These are phyloP conservation scores for Scytalidium lignicola DNA, from an alignment of 2,329 filamentous ascomycete genomes.

Conservation along the genomic window DNA sequence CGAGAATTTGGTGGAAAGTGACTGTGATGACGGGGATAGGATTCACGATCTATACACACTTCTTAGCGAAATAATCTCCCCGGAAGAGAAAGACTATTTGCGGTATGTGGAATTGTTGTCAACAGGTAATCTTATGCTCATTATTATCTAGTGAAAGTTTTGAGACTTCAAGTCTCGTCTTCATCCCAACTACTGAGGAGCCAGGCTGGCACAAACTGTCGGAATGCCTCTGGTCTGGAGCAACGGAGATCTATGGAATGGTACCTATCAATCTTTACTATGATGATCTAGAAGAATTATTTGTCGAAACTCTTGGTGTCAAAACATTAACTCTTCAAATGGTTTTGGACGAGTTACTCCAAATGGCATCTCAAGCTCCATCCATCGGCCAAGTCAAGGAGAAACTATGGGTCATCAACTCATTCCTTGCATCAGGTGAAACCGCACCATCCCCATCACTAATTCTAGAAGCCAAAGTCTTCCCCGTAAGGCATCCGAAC, in stretches of 20 bases:
- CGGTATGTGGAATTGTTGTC: too few species aligned
- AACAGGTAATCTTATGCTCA: too few species aligned
- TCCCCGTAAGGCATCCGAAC: slow-evolving; percentile 2
- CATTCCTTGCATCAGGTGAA: neutral
- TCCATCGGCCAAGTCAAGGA: neutral
- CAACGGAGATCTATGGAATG: slow-evolving; percentile 8
- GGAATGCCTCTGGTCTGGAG: slow-evolving; percentile 9
- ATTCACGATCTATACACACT: too few species aligned
- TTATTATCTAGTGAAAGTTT: neutral
- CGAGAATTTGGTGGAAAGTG: too few species aligned
- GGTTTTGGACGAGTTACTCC: neutral
- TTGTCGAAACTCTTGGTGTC: slow-evolving; percentile 9
- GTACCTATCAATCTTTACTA: slow-evolving; percentile 9
- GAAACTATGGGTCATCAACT: neutral
- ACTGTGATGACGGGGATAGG: too few species aligned
- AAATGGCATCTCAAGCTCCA: neutral
- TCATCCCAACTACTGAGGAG: neutral
- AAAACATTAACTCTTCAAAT: slow-evolving; percentile 3
- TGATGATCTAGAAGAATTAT: slow-evolving; percentile 8
- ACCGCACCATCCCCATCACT: neutral
- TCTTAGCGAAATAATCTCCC: too few species aligned
- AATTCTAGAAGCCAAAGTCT: neutral
- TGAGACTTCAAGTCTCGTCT: neutral
- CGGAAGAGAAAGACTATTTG: too few species aligned
- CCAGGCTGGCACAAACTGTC: slow-evolving; percentile 7